phyloP scores from a whole-genome alignment of 345 rosid species.

The Laguncularia racemosa region DNA sequence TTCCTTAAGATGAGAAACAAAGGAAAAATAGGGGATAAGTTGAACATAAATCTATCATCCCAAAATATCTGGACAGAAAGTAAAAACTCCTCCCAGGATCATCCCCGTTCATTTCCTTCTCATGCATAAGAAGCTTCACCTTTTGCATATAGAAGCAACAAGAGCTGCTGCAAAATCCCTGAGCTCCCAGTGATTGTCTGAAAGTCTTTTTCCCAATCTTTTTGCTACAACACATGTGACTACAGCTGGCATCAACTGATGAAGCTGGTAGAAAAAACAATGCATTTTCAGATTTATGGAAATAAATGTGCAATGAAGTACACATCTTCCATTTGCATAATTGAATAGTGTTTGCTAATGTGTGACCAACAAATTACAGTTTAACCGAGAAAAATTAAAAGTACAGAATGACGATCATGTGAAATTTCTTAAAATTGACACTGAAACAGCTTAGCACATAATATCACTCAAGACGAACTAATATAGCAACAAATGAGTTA shows the following conservation, averaged over 20 bases:
- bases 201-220: slow-evolving; percentile 80
- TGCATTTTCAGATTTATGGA: slow-evolving; percentile 21
- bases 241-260: slow-evolving; percentile 98
- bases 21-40: neutral
- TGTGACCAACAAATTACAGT: no score
- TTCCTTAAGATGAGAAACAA: no score
- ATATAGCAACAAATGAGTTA: no score
- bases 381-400: no score
- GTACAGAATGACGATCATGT: no score
- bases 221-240: slow-evolving; percentile 95
- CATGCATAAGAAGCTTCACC: slow-evolving; percentile 32
- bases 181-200: slow-evolving; percentile 98
- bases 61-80: neutral
- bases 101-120: slow-evolving; percentile 8
- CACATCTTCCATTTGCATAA: neutral
- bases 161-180: slow-evolving; percentile 81
- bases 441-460: no score
- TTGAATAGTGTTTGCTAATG: no score
- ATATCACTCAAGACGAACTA: no score
- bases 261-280: slow-evolving; percentile 63
- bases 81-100: neutral
- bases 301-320: slow-evolving; percentile 10
- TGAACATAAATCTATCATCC: neutral
- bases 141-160: slow-evolving; percentile 86
- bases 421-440: no score